phyloP scores from a whole-genome alignment of 768 basidiomycete genomes.

The Nidularia pulvinata region DNA sequence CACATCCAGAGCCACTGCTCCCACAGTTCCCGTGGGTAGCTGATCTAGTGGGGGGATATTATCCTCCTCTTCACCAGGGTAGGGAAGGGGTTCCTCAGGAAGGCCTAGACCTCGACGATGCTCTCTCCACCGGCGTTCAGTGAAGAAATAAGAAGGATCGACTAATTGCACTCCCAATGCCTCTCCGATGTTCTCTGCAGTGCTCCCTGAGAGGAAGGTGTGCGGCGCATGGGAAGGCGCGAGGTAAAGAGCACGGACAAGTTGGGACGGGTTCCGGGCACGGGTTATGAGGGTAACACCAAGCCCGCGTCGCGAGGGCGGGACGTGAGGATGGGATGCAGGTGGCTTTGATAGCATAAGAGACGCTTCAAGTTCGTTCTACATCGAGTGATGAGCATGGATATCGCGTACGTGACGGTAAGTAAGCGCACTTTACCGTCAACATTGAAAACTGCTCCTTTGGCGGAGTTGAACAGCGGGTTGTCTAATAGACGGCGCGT shows the following conservation, averaged over 20 bases:
- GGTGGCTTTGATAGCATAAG: slow-evolving; percentile 84
- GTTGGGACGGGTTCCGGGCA: slow-evolving; percentile 71
- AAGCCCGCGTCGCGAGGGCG: slow-evolving; percentile 57
- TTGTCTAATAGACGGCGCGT: slow-evolving; percentile 44
- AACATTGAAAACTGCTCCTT: slow-evolving; percentile 82
- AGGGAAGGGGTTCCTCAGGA: slow-evolving; percentile 62
- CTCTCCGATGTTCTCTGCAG: slow-evolving; percentile 62
- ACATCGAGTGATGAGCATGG: background rate
- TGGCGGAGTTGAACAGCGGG: slow-evolving; percentile 78
- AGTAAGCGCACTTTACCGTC: slow-evolving; percentile 63
- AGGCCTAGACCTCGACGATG: slow-evolving; percentile 74
- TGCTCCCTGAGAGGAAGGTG: slow-evolving; percentile 65
- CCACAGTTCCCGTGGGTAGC: slow-evolving; percentile 78
- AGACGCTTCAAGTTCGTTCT: slow-evolving; percentile 86
- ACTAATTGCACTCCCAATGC: slow-evolving; percentile 57
- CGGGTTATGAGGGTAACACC: slow-evolving; percentile 67
- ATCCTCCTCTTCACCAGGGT: slow-evolving; percentile 14
- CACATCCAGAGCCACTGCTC: slow-evolving; percentile 78
- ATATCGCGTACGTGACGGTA: background rate
- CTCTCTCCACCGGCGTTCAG: slow-evolving; percentile 72
- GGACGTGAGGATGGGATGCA: slow-evolving; percentile 56
- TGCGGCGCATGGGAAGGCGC: slow-evolving; percentile 63
- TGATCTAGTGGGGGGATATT: slow-evolving; percentile 41
- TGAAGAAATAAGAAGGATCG: slow-evolving; percentile 80
- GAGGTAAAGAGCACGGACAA: slow-evolving; percentile 72